A percentile compares a stretch with the other conserved stretches of the same genome.
Evolutionary conservation across 257 asterid genomes (phyloP).

Genomic region (Lavandula angustifolia): DNA sequence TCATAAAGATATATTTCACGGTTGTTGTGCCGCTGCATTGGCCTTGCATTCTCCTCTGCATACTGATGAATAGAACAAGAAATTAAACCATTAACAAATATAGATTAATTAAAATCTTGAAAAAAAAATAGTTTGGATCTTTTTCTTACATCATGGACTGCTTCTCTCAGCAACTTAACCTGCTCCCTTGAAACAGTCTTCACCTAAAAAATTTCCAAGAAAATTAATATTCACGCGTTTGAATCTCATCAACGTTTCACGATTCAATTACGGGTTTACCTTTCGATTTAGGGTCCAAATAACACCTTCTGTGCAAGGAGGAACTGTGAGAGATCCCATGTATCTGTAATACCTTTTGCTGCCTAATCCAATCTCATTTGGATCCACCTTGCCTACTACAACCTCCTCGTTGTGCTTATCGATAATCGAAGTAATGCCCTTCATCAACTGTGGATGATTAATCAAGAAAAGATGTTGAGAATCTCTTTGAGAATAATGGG

Average conservation of each 20-base stretch:
- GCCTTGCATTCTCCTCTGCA: conserved; percentile 69
- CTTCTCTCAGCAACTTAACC: conserved; percentile 57
- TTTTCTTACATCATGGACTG: conserved; percentile 69
- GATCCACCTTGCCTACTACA: conserved; percentile 44
- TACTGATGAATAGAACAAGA: conserved; percentile 38
- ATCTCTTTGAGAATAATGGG: no score
- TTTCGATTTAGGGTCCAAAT: conserved; percentile 60
- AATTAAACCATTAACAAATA: no score
- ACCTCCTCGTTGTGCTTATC: conserved; percentile 30
- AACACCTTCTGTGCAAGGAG: conserved; percentile 81
- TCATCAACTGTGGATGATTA: conserved; percentile 38
- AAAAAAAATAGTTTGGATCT: background rate
- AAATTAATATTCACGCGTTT: background rate
- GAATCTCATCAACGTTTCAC: no score
- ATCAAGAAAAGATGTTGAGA: no score
- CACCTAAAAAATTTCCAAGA: conserved; percentile 42
- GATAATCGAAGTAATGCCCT: conserved; percentile 37
- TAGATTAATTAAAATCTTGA: background rate
- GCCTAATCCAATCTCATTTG: conserved; percentile 34
- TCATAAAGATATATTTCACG: conserved; percentile 30
- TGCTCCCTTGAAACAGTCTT: conserved; percentile 58
- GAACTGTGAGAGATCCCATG: conserved; percentile 68
- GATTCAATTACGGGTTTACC: conserved; percentile 32
- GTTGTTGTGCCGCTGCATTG: conserved; percentile 46
- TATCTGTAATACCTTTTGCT: conserved; percentile 48